Base-by-base conservation (phyloP, 768 basidiomycete species). In the Melanogaster broomeanus region DNA sequence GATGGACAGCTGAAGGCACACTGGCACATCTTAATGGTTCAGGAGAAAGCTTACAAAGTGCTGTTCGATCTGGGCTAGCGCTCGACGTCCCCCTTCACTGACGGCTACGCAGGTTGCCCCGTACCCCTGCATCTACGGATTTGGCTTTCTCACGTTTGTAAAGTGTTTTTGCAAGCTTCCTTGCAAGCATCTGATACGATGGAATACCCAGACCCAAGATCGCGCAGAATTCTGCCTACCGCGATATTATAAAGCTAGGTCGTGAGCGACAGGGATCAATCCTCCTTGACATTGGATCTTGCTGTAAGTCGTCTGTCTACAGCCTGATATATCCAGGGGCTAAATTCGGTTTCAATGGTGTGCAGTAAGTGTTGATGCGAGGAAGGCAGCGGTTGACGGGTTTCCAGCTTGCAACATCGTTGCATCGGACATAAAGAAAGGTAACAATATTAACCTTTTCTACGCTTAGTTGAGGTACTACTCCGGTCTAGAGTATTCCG, bases 401-500 rank as follows among this genome's bases (percentile, higher is more conserved):
- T 77, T 62, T 42, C 74, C 74, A 1, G 42, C 62, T 3, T 44
- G 61, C 45, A 66, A 69, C 22, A 60, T 69, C 15, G 49, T 77
- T 21, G 65, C 64, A 10, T 64, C 66, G 4, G 76, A 77, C 44
- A 47, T 76, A 8, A 53, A 58, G 18, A 49, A 65, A 39, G 72
- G 75, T 72, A 28, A 42, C 50, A 19, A 18, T 15, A 12, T 24
- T 11, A n/a, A n/a, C n/a, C n/a, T n/a, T n/a, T 27, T 16, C 19
- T 42, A 12, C n/a, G 13, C 10, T 8, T 18, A 16, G 25, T 13
- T 42, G n/a, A 24, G 24, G 8, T 42, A 12, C 10, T 13, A 12
- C n/a, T 16, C 16, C 25, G 9, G 4, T 28, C 2, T 28, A 83
- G 83, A 66, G 6, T 84, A 80, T 56, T 84, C 81, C 82, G 70